These are phyloP conservation scores for Amphirosellinia nigrospora DNA, from an alignment of 495 filamentous ascomycete species.

Conservation along the genomic window DNA sequence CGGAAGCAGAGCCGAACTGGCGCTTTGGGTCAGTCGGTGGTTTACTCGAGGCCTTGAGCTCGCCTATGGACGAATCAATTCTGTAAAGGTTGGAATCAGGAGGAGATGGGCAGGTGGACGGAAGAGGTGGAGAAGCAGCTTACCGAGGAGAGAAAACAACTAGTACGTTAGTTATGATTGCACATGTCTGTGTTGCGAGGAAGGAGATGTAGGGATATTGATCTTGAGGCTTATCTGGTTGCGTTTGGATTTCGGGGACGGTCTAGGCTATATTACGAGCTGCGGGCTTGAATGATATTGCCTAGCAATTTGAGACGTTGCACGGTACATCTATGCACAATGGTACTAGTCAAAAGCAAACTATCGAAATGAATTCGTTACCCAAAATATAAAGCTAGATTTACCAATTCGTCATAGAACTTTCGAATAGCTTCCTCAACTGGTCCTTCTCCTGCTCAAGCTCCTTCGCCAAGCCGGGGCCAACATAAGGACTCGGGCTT, in stretches of 20 bases:
- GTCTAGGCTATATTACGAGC: neutral
- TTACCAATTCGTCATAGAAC: conserved; percentile 26
- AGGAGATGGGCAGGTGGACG: conserved; percentile 34
- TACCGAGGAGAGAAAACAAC: conserved; percentile 51
- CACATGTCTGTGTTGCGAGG: conserved; percentile 53
- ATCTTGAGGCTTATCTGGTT: neutral
- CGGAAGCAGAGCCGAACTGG: conserved; percentile 30
- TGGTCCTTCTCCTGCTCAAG: conserved; percentile 67
- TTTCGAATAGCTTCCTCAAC: conserved; percentile 57
- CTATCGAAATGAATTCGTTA: neutral
- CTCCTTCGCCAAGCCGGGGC: conserved; percentile 77
- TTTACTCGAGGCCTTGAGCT: conserved; percentile 25
- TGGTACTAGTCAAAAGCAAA: neutral
- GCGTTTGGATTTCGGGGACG: neutral
- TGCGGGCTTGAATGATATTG: neutral
- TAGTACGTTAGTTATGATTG: conserved; percentile 56
- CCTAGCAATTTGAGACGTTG: neutral
- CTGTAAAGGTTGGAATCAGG: conserved; percentile 40
- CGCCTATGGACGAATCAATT: conserved; percentile 35
- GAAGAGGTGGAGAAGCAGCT: conserved; percentile 41
- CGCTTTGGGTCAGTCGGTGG: conserved; percentile 23
- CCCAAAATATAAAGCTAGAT: neutral
- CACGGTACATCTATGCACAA: neutral
- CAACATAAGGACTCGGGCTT: conserved; percentile 87
- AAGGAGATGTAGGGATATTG: conserved; percentile 5